Evolutionary conservation across 176 grass and related monocot species (phyloP), one percentile per base, ranked within the genome.

Genomic region (Ananas comosus): DNA sequence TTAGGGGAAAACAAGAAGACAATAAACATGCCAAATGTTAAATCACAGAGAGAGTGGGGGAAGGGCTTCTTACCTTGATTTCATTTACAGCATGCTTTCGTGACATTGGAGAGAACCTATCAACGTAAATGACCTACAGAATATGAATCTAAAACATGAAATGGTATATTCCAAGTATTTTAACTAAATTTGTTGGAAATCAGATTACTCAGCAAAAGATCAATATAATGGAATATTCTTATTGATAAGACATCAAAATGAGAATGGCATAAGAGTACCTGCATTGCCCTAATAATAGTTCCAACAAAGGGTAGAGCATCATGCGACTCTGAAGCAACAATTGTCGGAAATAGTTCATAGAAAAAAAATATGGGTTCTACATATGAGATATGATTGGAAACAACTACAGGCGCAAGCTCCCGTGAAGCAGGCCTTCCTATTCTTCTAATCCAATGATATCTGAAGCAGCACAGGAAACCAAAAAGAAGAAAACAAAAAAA

Each of bases 201-300:
- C 77, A 50, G 58, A 77, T 17, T 19, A 59, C 51, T 48, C 71
- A 65, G 33, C 23, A 82, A 51, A 48, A 28, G 21, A 78, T 11
- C 27, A 47, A 22, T 66, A 64, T 1, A 76, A 51, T 48, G 10
- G 49, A 11, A 89, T 27, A 71, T 65, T 54, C 2, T 14, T 48
- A 19, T 65, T 9, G 8, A 50, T 61, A n/a, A 67, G 10, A 54
- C 28, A 10, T 59, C 11, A 64, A 71, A 29, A 25, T 1, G 66
- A 79, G 52, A 70, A 58, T 53, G 17, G 25, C 65, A 65, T 7
- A 27, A 3, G n/a, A 13, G 72, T 67, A 80, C 94, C 94, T 99
- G 94, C 94, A 99, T 99, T n/a, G 94, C 85, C 66, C 94, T 87
- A 65, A 99, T 90, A 72, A 99, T 99, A 68, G 87, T 93, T 70